phyloP scores from a whole-genome alignment of 441 rosid genomes.

The Adansonia rubrostipa region DNA sequence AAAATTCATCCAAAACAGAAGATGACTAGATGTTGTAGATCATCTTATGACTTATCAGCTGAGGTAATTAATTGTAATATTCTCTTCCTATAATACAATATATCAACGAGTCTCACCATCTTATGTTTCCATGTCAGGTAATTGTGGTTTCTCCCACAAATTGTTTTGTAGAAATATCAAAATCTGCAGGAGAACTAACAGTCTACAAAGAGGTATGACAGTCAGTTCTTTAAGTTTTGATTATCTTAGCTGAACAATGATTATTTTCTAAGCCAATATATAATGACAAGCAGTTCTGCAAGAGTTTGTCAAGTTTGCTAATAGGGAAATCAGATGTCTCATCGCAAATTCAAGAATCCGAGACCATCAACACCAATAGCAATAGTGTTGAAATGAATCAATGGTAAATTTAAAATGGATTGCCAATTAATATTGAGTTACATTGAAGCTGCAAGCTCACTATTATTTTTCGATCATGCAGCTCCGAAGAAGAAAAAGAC shows the following conservation, averaged over 20 bases:
- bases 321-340: slow-evolving; percentile 48
- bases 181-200: slow-evolving; percentile 72
- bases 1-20: slow-evolving; percentile 68
- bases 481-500: slow-evolving; percentile 37
- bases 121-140: slow-evolving; percentile 44
- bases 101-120: slow-evolving; percentile 19
- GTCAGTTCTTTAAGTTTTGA: slow-evolving; percentile 11
- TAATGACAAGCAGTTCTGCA: slow-evolving; percentile 70
- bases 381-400: slow-evolving; percentile 29
- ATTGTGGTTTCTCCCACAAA: slow-evolving; percentile 78
- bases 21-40: slow-evolving; percentile 60
- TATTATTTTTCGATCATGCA: slow-evolving; percentile 37
- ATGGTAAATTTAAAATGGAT: slow-evolving; percentile 40
- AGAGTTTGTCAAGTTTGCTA: slow-evolving; percentile 71
- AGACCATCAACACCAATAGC: slow-evolving; percentile 25
- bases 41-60: slow-evolving; percentile 75
- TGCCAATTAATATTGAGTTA: not conserved
- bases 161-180: slow-evolving; percentile 87
- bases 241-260: slow-evolving; percentile 15
- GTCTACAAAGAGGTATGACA: slow-evolving; percentile 71
- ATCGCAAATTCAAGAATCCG: slow-evolving; percentile 31
- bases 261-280: slow-evolving; percentile 21
- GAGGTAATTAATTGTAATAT: slow-evolving; percentile 50
- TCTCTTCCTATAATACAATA: slow-evolving; percentile 22
- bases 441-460: slow-evolving; percentile 26